Evolutionary conservation across 768 basidiomycete genomes (phyloP).

Genomic region (Sutorius australiensis): DNA sequence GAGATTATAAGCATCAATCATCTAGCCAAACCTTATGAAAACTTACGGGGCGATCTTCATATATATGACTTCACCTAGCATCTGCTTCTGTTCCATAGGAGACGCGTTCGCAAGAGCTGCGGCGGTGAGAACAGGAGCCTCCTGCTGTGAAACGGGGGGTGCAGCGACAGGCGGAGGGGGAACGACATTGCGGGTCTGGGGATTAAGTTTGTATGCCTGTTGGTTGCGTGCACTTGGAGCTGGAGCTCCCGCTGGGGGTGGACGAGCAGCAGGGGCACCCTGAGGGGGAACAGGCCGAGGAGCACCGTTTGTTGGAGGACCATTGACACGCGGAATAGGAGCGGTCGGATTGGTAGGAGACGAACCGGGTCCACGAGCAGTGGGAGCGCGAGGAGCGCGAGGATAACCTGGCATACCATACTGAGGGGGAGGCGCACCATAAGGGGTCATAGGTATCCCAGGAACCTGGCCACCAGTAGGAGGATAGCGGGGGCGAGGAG

Average conservation of each 20-base stretch:
- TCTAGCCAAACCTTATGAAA: not conserved
- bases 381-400: constrained; percentile 56
- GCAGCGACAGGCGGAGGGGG: constrained; percentile 34
- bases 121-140: constrained; percentile 57
- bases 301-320: constrained; percentile 51
- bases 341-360: constrained; percentile 64
- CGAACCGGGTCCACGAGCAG: constrained; percentile 62
- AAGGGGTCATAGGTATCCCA: constrained; percentile 77
- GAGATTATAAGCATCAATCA: constrained; percentile 8
- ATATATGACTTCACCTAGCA: constrained; percentile 96
- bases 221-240: constrained; percentile 38
- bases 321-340: constrained; percentile 64
- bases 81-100: constrained; percentile 94
- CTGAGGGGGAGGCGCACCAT: constrained; percentile 70
- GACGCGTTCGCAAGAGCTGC: constrained; percentile 56
- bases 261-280: constrained; percentile 42
- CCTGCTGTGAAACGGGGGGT: constrained; percentile 44
- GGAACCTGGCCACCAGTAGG: constrained; percentile 65
- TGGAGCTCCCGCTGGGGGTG: constrained; percentile 43
- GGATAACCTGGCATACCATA: constrained; percentile 71
- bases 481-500: constrained; percentile 81
- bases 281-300: constrained; percentile 45
- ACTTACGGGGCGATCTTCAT: constrained; percentile 80
- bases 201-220: constrained; percentile 32
- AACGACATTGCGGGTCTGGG: constrained; percentile 35